phyloP scores from a whole-genome alignment of 805 yeast species.

The Naumovozyma dairenensis region DNA sequence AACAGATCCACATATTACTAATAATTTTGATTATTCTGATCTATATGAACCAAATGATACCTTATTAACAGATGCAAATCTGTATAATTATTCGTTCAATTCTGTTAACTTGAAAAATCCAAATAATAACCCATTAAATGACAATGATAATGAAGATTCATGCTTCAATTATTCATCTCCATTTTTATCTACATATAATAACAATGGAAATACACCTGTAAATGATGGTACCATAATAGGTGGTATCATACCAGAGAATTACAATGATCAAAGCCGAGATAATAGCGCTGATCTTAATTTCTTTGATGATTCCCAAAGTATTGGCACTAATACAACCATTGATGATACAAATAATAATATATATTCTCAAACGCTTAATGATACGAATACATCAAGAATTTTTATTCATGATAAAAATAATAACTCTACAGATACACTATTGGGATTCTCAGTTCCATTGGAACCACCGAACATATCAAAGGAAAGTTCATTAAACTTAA shows the following conservation, averaged over 20 bases:
- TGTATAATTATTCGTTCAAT: slow-evolving; percentile 1
- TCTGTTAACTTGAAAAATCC: background rate
- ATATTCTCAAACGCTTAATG: background rate
- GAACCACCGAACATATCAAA: background rate
- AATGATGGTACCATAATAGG: too few species aligned
- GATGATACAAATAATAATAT: slow-evolving; percentile 3
- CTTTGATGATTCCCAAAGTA: slow-evolving; percentile 6
- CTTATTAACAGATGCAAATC: slow-evolving; percentile 1
- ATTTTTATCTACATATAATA: background rate
- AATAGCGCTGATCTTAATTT: background rate
- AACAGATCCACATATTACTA: background rate
- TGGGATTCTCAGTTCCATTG: slow-evolving; percentile 1
- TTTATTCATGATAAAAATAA: slow-evolving; percentile 2
- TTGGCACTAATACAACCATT: slow-evolving; percentile 14
- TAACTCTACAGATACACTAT: slow-evolving; percentile 12
- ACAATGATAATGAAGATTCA: background rate
- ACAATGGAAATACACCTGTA: background rate
- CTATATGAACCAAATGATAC: slow-evolving; percentile 3
- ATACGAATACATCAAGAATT: background rate
- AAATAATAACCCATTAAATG: background rate
- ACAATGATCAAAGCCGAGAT: background rate
- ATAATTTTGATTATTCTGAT: slow-evolving; percentile 1
- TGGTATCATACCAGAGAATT: background rate
- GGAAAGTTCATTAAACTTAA: background rate
- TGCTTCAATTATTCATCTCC: background rate